These are phyloP conservation scores for Polysphondylium violaceum DNA, from an alignment of 78 protist genomes.

Conservation along the genomic window DNA sequence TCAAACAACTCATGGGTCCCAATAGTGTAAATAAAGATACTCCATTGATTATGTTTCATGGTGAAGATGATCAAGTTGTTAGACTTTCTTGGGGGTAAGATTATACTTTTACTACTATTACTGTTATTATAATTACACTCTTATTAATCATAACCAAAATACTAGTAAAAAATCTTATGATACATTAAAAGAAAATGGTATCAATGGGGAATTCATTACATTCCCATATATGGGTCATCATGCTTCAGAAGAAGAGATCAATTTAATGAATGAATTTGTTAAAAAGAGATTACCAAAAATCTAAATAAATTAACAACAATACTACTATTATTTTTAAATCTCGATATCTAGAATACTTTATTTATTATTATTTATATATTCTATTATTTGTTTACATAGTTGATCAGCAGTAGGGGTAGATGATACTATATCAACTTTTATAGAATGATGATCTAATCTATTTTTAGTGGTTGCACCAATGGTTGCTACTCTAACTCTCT, in stretches of 20 bases:
- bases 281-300: constrained; percentile 38
- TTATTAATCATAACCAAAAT: too few relatives aligned
- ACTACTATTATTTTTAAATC: too few relatives aligned
- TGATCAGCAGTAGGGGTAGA: background rate
- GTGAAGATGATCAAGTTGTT: constrained; percentile 49
- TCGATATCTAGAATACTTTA: too few relatives aligned
- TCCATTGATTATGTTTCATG: constrained; percentile 48
- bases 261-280: constrained; percentile 16
- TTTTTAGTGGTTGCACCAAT: constrained; percentile 28
- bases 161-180: constrained; percentile 28
- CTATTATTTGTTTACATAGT: background rate
- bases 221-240: constrained; percentile 24
- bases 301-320: background rate
- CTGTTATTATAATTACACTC: too few relatives aligned
- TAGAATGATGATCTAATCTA: background rate
- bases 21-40: background rate
- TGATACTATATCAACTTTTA: constrained; percentile 7
- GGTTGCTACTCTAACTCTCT: background rate
- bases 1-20: background rate
- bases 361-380: background rate
- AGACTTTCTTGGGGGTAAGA: constrained; percentile 54
- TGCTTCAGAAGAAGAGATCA: constrained; percentile 21
- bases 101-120: too few relatives aligned
- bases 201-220: constrained; percentile 18
- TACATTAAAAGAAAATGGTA: background rate